Evolutionary conservation across 495 filamentous ascomycete genomes (phyloP).

Genomic region (Trichoderma virens): DNA sequence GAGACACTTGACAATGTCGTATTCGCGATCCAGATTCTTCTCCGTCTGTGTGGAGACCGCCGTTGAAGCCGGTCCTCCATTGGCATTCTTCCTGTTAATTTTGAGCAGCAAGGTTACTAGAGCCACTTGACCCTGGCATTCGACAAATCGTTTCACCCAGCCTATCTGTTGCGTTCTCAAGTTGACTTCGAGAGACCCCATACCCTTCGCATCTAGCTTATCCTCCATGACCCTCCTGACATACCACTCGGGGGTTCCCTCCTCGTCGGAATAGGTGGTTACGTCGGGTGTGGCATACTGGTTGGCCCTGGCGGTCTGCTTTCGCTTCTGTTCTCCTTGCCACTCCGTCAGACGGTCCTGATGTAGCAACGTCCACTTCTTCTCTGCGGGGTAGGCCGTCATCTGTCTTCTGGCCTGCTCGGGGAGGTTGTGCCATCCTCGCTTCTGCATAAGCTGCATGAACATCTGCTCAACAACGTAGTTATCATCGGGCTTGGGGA

Average conservation of each 20-base stretch:
- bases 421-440: constrained; percentile 94
- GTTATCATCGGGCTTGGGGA: constrained; percentile 69
- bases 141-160: constrained; percentile 95
- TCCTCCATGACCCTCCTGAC: constrained; percentile 96
- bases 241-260: constrained; percentile 97
- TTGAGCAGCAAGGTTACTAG: constrained; percentile 89
- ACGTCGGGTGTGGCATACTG: constrained; percentile 50
- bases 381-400: constrained; percentile 82
- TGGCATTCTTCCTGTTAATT: constrained; percentile 78
- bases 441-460: constrained; percentile 88
- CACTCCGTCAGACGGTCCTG: constrained; percentile 89
- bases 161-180: constrained; percentile 92
- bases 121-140: constrained; percentile 94
- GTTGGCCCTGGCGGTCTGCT: constrained; percentile 61
- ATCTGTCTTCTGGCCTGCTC: constrained; percentile 92
- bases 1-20: constrained; percentile 95
- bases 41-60: constrained; percentile 47
- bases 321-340: constrained; percentile 88
- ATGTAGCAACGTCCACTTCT: constrained; percentile 97
- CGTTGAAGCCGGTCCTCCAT: constrained; percentile 60
- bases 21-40: constrained; percentile 87
- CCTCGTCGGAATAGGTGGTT: constrained; percentile 73
- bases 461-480: constrained; percentile 87
- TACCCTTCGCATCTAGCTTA: constrained; percentile 80
- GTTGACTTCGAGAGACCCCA: constrained; percentile 88